These are phyloP conservation scores for Symbiodinium pilosum DNA, from an alignment of 73 alveolate genomes.

Conservation along the genomic window DNA sequence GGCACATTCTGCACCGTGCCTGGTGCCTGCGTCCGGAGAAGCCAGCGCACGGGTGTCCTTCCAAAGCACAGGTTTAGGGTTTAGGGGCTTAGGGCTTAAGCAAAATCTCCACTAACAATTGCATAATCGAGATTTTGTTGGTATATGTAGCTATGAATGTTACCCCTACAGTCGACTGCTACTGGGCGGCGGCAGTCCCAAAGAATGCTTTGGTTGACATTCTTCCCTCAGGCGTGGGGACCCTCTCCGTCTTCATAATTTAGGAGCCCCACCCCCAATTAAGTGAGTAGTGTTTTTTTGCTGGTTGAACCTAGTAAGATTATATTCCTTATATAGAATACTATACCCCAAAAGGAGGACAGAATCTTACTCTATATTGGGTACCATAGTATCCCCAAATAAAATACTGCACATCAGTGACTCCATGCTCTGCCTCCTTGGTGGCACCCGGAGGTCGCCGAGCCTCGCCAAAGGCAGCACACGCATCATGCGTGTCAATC, in stretches of 20 bases:
- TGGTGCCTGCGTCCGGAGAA: not conserved
- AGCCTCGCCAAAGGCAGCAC: not conserved
- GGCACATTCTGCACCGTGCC: not conserved
- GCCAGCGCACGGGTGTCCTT: not conserved
- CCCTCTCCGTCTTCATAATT: too few species aligned
- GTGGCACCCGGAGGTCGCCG: not conserved
- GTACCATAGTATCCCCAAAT: not conserved
- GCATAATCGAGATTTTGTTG: not conserved
- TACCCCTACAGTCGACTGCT: too few species aligned
- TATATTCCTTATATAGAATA: not conserved
- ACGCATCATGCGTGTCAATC: not conserved
- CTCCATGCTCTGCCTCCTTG: not conserved
- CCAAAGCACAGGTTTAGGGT: not conserved
- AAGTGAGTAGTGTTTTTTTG: not conserved
- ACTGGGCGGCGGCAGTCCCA: too few species aligned
- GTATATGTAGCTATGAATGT: not conserved
- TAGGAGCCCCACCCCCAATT: not conserved
- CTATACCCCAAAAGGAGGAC: not conserved
- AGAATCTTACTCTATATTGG: not conserved
- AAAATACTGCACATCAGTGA: not conserved
- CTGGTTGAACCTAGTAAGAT: not conserved
- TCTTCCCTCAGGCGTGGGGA: too few species aligned
- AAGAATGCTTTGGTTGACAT: too few species aligned
- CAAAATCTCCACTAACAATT: not conserved
- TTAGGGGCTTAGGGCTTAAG: not conserved